A percentile compares a stretch with the other conserved stretches of the same genome.
phyloP scores from a whole-genome alignment of 73 alveolate genomes.

The Paramecium biaurelia region DNA sequence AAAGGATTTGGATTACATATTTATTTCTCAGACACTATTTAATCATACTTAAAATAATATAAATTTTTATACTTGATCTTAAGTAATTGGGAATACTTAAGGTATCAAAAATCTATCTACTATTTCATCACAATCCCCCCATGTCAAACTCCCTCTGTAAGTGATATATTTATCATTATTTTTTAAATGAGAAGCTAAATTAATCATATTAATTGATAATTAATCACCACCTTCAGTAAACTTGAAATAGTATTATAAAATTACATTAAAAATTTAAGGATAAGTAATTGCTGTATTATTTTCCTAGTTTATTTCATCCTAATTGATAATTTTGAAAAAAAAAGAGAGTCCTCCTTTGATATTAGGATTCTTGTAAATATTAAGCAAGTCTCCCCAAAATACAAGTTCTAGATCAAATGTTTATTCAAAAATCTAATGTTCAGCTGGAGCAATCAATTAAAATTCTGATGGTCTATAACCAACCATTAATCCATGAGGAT shows the following conservation, averaged over 20 bases:
- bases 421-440: neutral
- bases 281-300: neutral
- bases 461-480: slow-evolving; percentile 44
- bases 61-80: neutral
- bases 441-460: neutral
- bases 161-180: neutral
- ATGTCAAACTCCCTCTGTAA: neutral
- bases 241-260: neutral
- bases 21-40: neutral
- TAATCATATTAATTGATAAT: slow-evolving; percentile 12
- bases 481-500: slow-evolving; percentile 44
- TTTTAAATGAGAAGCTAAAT: neutral
- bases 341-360: neutral
- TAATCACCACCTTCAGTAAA: neutral
- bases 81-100: neutral
- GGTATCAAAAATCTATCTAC: slow-evolving; percentile 32
- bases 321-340: neutral
- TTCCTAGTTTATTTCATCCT: neutral
- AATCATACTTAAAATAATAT: neutral
- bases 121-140: neutral
- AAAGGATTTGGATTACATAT: neutral
- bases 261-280: neutral
- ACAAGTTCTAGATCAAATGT: neutral
- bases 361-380: slow-evolving; percentile 11
- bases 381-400: neutral